Evolutionary conservation across 1,139 yeast species (phyloP).

Genomic region (Blastobotrys petasosporus): DNA sequence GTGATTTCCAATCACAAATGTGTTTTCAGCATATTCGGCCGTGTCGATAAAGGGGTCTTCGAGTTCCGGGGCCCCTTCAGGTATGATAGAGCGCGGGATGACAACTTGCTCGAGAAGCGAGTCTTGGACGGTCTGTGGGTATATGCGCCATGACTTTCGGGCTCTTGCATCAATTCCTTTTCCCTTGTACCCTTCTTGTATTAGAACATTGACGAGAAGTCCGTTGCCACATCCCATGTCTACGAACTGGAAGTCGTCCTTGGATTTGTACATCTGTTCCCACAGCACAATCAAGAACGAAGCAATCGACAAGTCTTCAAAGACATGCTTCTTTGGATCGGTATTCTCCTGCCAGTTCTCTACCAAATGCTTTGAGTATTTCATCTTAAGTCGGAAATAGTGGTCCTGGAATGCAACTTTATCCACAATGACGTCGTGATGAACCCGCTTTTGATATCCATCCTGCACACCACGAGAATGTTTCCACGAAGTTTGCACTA

Average conservation of each 20-base stretch:
- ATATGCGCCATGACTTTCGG: constrained; percentile 79
- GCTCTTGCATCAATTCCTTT: constrained; percentile 85
- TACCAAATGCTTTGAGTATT: constrained; percentile 70
- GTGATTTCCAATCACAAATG: constrained; percentile 89
- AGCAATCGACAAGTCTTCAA: constrained; percentile 94
- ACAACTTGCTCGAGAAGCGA: constrained; percentile 68
- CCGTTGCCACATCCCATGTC: constrained; percentile 98
- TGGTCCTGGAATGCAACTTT: constrained; percentile 78
- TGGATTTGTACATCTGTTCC: constrained; percentile 50
- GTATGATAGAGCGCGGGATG: constrained; percentile 63
- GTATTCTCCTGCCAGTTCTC: constrained; percentile 88
- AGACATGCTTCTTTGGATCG: constrained; percentile 92
- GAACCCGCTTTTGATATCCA: constrained; percentile 84
- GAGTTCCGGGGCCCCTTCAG: constrained; percentile 42
- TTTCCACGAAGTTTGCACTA: constrained; percentile 71
- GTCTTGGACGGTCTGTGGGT: constrained; percentile 55
- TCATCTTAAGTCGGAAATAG: constrained; percentile 73
- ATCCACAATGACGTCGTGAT: constrained; percentile 81
- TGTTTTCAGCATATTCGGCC: constrained; percentile 44
- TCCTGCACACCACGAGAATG: constrained; percentile 78
- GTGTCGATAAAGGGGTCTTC: constrained; percentile 55
- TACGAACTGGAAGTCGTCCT: constrained; percentile 58
- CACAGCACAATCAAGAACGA: constrained; percentile 90
- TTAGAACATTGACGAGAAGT: constrained; percentile 65
- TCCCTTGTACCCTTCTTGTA: constrained; percentile 76